These are phyloP conservation scores for Durotheca rogersii DNA, from an alignment of 495 filamentous ascomycete genomes.

Conservation along the genomic window DNA sequence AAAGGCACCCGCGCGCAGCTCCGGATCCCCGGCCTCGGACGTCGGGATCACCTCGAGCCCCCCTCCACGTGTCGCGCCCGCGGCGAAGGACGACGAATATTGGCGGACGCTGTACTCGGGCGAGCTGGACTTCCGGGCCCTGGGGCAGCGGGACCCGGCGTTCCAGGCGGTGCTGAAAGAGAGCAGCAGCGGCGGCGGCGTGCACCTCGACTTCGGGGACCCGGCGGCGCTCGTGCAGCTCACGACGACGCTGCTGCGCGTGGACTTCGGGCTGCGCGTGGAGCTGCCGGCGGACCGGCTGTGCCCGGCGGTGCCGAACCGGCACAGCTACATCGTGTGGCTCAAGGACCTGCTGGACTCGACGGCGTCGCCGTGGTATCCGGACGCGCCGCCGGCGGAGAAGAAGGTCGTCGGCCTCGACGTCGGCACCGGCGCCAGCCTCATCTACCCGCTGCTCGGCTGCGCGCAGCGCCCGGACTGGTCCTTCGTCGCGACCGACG, in stretches of 20 bases:
- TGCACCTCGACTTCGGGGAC: constrained; percentile 78
- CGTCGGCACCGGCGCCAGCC: constrained; percentile 86
- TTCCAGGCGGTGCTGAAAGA: constrained; percentile 49
- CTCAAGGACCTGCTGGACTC: constrained; percentile 82
- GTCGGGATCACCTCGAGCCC: background rate
- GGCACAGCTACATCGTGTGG: constrained; percentile 90
- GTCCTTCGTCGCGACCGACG: constrained; percentile 79
- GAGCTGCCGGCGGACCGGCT: constrained; percentile 74
- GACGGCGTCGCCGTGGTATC: constrained; percentile 57
- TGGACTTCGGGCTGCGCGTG: constrained; percentile 72
- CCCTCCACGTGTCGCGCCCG: too few relatives aligned
- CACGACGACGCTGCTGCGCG: constrained; percentile 73
- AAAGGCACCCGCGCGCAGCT: too few relatives aligned
- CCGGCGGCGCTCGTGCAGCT: constrained; percentile 76
- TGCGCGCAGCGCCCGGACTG: constrained; percentile 65
- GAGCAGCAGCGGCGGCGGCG: too few relatives aligned
- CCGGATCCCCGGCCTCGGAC: background rate
- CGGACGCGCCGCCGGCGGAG: too few relatives aligned
- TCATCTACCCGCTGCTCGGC: constrained; percentile 88
- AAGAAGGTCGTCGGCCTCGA: constrained; percentile 77
- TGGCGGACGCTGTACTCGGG: constrained; percentile 39
- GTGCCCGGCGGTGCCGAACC: constrained; percentile 86
- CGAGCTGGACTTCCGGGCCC: constrained; percentile 39
- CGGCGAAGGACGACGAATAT: constrained; percentile 33
- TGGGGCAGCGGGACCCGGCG: constrained; percentile 35